Base-by-base conservation (phyloP, 805 yeast species). In the Wickerhamomyces kurtzmanii region DNA sequence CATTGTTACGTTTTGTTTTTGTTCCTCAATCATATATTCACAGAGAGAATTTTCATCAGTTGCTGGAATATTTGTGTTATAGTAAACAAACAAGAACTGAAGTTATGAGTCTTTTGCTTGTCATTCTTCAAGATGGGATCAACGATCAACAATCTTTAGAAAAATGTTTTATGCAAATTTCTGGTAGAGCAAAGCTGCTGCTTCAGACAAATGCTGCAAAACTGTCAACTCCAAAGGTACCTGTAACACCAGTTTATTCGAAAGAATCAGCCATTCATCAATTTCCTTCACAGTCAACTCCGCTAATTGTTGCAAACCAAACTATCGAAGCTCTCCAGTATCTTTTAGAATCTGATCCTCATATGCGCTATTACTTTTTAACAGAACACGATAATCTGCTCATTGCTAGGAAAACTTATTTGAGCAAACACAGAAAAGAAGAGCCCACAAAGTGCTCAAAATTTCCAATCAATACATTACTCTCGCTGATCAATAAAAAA, bases 21-120 rank as follows among this genome's bases (percentile, higher is more conserved):
- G 62, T 80, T 14, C 87, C 94, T 1, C 82, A 77, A 39, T 65
- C 75, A 1, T 67, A 70, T 40, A 61, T 57, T 38, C 74, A 70
- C 33, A 61, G 87, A 29, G 85, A 75, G 31, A 55, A 65, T 2
- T 61, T 82, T 26, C 76, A 77, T 49, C 75, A 74, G 28, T 57
- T 89, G 5, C 59, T 86, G 31, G 71, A 70, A 14, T 72, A 68
- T 35, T 45, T 86, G 26, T 81, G 93, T 42, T 67, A 70, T 36
- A 84, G 76, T 51, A 81, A 81, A 49, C 93, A 80, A 37, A 80
- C 82, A 5, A 58, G 96, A 30, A 56, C 71, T 8, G 96, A 87
- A 37, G 67, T 84, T 11, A 61, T 86, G 47, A 74, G 79, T 23
- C 55, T 79, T 31, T 45, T 86, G 23, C 50, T 86, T 22, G 71